Evolutionary conservation across 2,329 filamentous ascomycete species (phyloP).

Genomic region (Botrytis hyacinthi): DNA sequence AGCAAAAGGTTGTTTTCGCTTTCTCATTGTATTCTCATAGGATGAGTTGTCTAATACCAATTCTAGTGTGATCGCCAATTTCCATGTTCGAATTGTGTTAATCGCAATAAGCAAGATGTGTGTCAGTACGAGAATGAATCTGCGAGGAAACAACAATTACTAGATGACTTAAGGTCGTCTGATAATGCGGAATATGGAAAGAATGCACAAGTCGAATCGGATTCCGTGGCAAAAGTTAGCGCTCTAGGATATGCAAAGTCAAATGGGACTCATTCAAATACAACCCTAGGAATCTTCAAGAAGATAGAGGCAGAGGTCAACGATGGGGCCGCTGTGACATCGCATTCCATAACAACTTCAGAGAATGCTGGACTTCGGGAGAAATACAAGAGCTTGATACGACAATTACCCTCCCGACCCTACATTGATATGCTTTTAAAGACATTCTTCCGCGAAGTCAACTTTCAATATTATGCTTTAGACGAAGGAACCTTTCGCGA

Average conservation of each 20-base stretch:
- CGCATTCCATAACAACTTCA: slow-evolving; percentile 31
- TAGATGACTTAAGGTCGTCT: slow-evolving; percentile 31
- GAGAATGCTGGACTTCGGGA: slow-evolving; percentile 48
- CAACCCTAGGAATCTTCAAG: slow-evolving; percentile 54
- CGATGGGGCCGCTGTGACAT: slow-evolving; percentile 27
- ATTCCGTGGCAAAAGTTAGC: slow-evolving; percentile 34
- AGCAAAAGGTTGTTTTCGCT: slow-evolving; percentile 40
- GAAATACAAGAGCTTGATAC: slow-evolving; percentile 57
- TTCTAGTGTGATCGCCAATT: slow-evolving; percentile 56
- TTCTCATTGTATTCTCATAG: not conserved
- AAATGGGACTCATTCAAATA: slow-evolving; percentile 45
- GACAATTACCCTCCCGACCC: slow-evolving; percentile 54
- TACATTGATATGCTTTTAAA: slow-evolving; percentile 55
- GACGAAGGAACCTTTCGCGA: slow-evolving; percentile 52
- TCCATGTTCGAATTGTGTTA: slow-evolving; percentile 59
- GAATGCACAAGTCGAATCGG: slow-evolving; percentile 31
- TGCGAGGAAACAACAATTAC: slow-evolving; percentile 35
- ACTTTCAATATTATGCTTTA: slow-evolving; percentile 57
- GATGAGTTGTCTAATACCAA: slow-evolving; percentile 23
- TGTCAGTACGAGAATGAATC: slow-evolving; percentile 54
- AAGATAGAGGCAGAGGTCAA: slow-evolving; percentile 50
- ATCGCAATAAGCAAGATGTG: slow-evolving; percentile 53
- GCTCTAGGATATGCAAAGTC: slow-evolving; percentile 54
- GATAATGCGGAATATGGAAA: slow-evolving; percentile 26
- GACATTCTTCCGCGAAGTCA: slow-evolving; percentile 57